A percentile compares a stretch with the other conserved stretches of the same genome.
These are phyloP conservation scores for Pyrus pyrifolia DNA, from an alignment of 306 rosid species.

Conservation along the genomic window DNA sequence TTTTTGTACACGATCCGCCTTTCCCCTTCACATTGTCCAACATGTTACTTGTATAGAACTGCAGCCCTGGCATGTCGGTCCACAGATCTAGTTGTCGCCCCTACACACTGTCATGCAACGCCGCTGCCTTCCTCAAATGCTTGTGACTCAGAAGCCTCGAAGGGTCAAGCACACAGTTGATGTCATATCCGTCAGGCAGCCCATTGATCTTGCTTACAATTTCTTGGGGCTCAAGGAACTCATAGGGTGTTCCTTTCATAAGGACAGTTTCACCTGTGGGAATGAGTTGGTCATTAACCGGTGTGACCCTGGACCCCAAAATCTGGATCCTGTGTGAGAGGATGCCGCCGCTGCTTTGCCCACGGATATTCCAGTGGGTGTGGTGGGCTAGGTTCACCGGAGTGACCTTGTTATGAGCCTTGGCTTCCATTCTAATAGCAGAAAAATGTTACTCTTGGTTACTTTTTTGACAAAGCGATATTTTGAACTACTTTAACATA, in stretches of 20 bases:
- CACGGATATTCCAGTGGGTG: constrained; percentile 62
- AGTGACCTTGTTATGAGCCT: constrained; percentile 42
- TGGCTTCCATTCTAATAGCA: constrained; percentile 45
- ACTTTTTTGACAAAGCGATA: background rate
- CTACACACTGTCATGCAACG: constrained; percentile 31
- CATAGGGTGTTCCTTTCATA: constrained; percentile 42
- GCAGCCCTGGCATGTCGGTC: constrained; percentile 53
- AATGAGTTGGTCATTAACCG: constrained; percentile 45
- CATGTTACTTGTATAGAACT: constrained; percentile 43
- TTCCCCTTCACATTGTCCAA: constrained; percentile 40
- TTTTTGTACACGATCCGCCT: constrained; percentile 26
- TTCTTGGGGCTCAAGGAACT: constrained; percentile 38
- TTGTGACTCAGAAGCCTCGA: background rate
- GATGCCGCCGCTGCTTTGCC: constrained; percentile 55
- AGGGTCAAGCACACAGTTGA: constrained; percentile 49
- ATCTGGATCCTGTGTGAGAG: constrained; percentile 47
- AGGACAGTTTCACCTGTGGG: constrained; percentile 38
- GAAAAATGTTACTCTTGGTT: background rate
- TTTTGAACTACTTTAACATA: no score
- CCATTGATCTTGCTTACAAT: constrained; percentile 36
- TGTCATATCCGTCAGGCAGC: constrained; percentile 48
- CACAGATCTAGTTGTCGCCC: constrained; percentile 68
- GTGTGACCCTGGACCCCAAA: constrained; percentile 47
- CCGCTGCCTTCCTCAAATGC: constrained; percentile 32
- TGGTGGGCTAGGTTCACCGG: constrained; percentile 74